Base-by-base conservation (phyloP, 306 rosid species). In the Elaeagnus macrophylla region DNA sequence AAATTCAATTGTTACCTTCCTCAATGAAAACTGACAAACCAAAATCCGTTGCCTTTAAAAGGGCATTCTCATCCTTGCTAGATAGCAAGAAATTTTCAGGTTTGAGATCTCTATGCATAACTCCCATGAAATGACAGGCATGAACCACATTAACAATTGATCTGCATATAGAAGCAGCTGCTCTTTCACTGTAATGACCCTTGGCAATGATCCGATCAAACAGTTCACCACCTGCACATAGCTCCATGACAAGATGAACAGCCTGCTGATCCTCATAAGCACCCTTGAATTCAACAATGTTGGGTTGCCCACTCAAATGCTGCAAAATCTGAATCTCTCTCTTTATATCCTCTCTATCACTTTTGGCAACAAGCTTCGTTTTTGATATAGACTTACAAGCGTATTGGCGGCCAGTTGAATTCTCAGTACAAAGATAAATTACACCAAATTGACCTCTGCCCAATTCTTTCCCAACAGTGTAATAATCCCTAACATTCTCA, bases 401-500 rank as follows among this genome's bases (percentile, higher is more conserved):
- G 71, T 66, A 89, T 51, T 67, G 68, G 54, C 67, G 56, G 3
- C 89, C 82, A 8, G 78, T 81, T 61, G 95, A 79, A 70, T 48
- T 83, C 66, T 89, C 94, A 17, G 76, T 75, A 65, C 97, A 85
- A 0, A 79, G 83, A 58, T 83, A 83, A 12, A 83, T 83, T 38
- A 89, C 97, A 48, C 95, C 97, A 74, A 85, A 89, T 73, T 83
- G 89, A 5, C 97, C 97, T 69, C 97, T 79, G 39, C 97, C 95
- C 62, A 89, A 76, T 68, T 89, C 94, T 47, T 79, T 89, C 2
- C 93, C 94, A 25, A 89, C 37, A 5, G 75, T 59, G 59, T 89
- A 89, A 48, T 50, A 56, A 67, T 66, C 41, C 60, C 56, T 89
- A 20, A 89, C 89, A 71, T 89, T 89, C 65, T 85, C 95, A 59